A percentile compares a stretch with the other conserved stretches of the same genome.
These are phyloP conservation scores for Fusarium tuaranense DNA, from an alignment of 2,329 filamentous ascomycete species.

Conservation along the genomic window DNA sequence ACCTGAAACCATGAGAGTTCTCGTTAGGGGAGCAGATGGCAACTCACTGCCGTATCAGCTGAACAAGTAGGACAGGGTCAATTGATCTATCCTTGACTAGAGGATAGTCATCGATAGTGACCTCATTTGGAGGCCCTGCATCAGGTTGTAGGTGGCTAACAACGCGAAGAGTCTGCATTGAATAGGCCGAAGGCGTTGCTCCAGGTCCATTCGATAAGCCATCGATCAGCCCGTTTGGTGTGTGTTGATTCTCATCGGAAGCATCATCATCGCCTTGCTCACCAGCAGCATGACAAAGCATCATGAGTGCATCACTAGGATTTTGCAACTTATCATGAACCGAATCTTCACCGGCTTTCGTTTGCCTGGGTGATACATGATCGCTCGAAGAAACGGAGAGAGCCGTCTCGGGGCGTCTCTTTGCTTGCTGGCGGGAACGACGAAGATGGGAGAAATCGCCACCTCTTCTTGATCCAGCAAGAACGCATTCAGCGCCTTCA, in stretches of 20 bases:
- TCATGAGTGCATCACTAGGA: neutral
- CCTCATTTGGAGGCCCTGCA: neutral
- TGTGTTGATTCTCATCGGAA: neutral
- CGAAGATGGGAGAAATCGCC: constrained; percentile 21
- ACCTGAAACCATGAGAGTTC: neutral
- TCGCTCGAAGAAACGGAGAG: constrained; percentile 13
- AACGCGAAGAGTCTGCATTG: neutral
- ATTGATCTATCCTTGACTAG: neutral
- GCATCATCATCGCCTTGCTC: neutral
- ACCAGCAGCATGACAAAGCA: neutral
- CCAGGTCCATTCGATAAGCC: neutral
- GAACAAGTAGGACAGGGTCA: neutral
- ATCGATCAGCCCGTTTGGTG: neutral
- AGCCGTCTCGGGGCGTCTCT: neutral
- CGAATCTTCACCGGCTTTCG: constrained; percentile 4
- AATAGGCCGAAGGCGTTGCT: neutral
- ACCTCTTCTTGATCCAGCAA: constrained; percentile 14
- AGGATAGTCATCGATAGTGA: neutral
- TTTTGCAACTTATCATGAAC: neutral
- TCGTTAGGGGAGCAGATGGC: neutral
- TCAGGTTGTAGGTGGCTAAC: neutral
- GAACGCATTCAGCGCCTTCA: constrained; percentile 19
- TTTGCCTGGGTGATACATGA: constrained; percentile 11
- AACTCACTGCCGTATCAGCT: neutral
- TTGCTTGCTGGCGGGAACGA: constrained; percentile 5